Conservation (phyloP, 805 yeast species). For the Kodamaea hsintzibuensis region DNA sequence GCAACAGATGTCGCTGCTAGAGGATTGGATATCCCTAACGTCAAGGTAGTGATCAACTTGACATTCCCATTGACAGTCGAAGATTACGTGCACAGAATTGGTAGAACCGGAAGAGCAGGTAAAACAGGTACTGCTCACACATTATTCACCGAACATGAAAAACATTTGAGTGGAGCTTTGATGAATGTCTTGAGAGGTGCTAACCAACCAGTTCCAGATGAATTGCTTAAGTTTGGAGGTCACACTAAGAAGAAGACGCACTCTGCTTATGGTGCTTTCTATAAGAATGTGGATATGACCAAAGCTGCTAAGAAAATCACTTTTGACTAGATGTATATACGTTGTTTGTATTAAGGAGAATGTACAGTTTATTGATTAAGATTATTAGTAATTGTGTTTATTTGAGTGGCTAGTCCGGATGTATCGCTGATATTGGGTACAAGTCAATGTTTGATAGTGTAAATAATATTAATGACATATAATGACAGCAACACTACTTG, state of each 20-base stretch:
- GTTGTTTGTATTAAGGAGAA: neutral
- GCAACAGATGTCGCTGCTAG: slow-evolving; percentile 99
- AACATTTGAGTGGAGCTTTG: slow-evolving; percentile 92
- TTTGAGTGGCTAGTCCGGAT: too few relatives aligned
- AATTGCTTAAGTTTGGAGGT: slow-evolving; percentile 90
- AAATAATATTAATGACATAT: too few relatives aligned
- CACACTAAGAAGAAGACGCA: slow-evolving; percentile 98
- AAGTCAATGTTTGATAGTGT: too few relatives aligned
- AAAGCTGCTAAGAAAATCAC: slow-evolving; percentile 88
- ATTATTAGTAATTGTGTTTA: too few relatives aligned
- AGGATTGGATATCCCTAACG: slow-evolving; percentile 97
- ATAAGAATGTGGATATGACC: slow-evolving; percentile 84
- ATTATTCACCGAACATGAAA: slow-evolving; percentile 93
- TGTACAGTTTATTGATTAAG: too few relatives aligned
- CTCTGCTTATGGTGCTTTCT: slow-evolving; percentile 97
- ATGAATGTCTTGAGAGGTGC: slow-evolving; percentile 93
- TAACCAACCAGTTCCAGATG: slow-evolving; percentile 93
- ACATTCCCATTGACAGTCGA: slow-evolving; percentile 96
- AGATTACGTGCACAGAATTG: slow-evolving; percentile 96
- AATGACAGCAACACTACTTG: too few relatives aligned
- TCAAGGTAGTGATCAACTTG: slow-evolving; percentile 89
- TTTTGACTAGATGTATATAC: slow-evolving; percentile 47
- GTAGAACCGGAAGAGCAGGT: slow-evolving; percentile 98
- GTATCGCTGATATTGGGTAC: too few relatives aligned
- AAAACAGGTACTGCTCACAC: slow-evolving; percentile 94